Percentiles rank a stretch among this genome's conserved stretches.
phyloP scores from a whole-genome alignment of 345 rosid species.

The Geranium rotundifolium region DNA sequence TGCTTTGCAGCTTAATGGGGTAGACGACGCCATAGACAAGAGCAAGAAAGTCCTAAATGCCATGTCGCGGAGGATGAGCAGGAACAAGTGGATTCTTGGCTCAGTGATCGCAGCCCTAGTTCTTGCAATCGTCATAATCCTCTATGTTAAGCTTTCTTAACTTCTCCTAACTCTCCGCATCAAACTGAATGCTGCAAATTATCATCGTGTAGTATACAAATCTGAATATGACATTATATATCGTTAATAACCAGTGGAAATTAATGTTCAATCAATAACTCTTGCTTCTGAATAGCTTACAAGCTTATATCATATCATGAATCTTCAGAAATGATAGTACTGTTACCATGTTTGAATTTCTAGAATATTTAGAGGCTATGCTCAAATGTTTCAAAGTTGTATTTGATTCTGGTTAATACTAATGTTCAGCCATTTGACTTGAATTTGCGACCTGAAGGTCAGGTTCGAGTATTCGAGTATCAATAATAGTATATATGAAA shows the following conservation, averaged over 20 bases:
- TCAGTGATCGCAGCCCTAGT: constrained; percentile 53
- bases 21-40: constrained; percentile 80
- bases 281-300: too few relatives aligned
- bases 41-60: constrained; percentile 61
- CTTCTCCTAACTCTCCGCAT: constrained; percentile 10
- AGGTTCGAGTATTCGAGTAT: too few relatives aligned
- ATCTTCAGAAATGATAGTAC: too few relatives aligned
- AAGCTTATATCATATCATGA: too few relatives aligned
- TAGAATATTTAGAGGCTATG: too few relatives aligned
- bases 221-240: neutral
- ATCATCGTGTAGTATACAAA: neutral
- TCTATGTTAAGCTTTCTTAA: constrained; percentile 49
- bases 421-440: too few relatives aligned
- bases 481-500: too few relatives aligned
- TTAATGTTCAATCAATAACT: neutral
- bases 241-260: neutral
- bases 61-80: constrained; percentile 67
- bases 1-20: constrained; percentile 55
- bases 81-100: constrained; percentile 66
- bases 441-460: too few relatives aligned
- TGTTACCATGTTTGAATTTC: too few relatives aligned
- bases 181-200: neutral
- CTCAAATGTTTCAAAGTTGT: too few relatives aligned
- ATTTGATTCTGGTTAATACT: too few relatives aligned
- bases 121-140: constrained; percentile 47